Percentiles rank a stretch among this genome's conserved stretches.
phyloP scores from a whole-genome alignment of 306 rosid species.

The Lotus japonicus region DNA sequence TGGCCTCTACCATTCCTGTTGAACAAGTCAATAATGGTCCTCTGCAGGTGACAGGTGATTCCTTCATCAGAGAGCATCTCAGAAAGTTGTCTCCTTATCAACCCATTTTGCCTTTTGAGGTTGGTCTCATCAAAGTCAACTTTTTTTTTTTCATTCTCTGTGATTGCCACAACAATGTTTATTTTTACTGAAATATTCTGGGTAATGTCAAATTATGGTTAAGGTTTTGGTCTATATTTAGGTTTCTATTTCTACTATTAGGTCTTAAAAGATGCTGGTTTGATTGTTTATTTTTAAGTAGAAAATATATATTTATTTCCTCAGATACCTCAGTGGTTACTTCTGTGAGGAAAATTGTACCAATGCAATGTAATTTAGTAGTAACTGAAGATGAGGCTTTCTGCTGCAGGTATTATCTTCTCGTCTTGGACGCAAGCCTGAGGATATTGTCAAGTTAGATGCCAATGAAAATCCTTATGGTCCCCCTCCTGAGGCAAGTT shows the following conservation, averaged over 20 bases:
- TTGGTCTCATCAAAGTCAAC: not conserved
- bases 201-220: not conserved
- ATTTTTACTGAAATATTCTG: not conserved
- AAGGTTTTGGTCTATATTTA: not conserved
- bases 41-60: conserved; percentile 53
- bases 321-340: not conserved
- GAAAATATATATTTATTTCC: not conserved
- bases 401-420: conserved; percentile 65
- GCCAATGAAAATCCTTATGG: conserved; percentile 99
- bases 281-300: not conserved
- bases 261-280: not conserved
- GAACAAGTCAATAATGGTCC: conserved; percentile 38
- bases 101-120: conserved; percentile 96
- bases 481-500: conserved; percentile 90
- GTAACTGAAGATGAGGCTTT: conserved; percentile 13
- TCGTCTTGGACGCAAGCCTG: conserved; percentile 85
- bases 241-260: not conserved
- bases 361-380: not conserved
- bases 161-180: not conserved
- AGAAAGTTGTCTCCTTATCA: conserved; percentile 82
- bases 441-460: conserved; percentile 91
- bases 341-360: not conserved
- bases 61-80: conserved; percentile 80
- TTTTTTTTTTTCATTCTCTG: not conserved
- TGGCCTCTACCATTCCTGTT: conserved; percentile 55